Evolutionary conservation across 140 eudicot genomes (phyloP), one percentile per base, ranked within the genome.

Genomic region (Anethum foeniculum): DNA sequence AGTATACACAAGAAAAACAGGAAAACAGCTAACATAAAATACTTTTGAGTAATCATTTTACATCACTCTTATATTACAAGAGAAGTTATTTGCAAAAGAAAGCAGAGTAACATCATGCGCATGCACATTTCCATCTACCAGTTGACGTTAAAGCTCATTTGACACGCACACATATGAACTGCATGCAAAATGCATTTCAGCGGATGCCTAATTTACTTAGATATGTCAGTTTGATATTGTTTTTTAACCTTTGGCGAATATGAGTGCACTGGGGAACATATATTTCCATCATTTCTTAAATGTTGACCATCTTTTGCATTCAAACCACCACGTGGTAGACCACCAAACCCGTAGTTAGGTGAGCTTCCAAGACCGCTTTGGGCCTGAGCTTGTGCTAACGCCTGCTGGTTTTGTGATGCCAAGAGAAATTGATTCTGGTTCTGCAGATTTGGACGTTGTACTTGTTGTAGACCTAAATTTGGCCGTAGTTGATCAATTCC

Each of bases 331-430:
- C 96, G 88, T 23, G 94, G 97, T 81, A 93, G 79, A 78, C 97
- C 98, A 41, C 88, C 90, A 88, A 87, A 88, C 74, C 98, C 97
- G 85, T 90, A 92, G 85, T 88, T 92, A 71, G 90, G 90, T 82
- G 96, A 85, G 80, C 79, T 84, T 82, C 93, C 96, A 0, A 90
- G 82, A 90, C 80, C 88, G 46, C 92, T 95, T 85, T 91, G 97
- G 75, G 91, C 93, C 79, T 93, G 98, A 68, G 96, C 96, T 77
- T 93, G 96, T 81, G 96, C 93, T 71, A 94, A 82, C n/a, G 72
- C 93, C 81, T 94, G 98, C 79, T 93, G 97, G 78, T 91, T 97
- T 87, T 93, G 97, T 16, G 94, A 88, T 77, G 98, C 90, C 89
- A 90, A 74, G 82, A 90, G 90, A 83, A 88, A 90, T 86, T 94